These are phyloP conservation scores for Hydnomerulius pinastri DNA, from an alignment of 768 basidiomycete species.

Conservation along the genomic window DNA sequence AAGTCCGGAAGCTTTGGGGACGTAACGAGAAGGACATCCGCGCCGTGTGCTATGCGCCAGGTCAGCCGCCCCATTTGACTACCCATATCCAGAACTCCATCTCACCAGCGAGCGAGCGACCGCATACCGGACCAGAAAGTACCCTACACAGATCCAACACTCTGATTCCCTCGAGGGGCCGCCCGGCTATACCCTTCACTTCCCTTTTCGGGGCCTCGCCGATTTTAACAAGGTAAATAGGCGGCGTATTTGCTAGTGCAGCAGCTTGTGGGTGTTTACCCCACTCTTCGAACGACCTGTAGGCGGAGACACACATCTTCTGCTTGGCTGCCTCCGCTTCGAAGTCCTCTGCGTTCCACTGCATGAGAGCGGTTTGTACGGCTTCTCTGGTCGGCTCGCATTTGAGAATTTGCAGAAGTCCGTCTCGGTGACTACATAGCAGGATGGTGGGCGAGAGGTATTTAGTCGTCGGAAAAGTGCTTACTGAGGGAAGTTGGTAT, in stretches of 20 bases:
- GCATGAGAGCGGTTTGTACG: conserved; percentile 39
- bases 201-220: conserved; percentile 45
- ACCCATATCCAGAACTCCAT: neutral
- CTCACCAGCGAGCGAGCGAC: conserved; percentile 56
- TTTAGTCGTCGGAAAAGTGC: conserved; percentile 11
- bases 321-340: conserved; percentile 46
- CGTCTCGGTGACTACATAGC: conserved; percentile 46
- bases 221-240: conserved; percentile 47
- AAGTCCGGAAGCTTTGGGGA: conserved; percentile 55
- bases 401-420: conserved; percentile 48
- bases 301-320: conserved; percentile 52
- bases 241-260: conserved; percentile 40
- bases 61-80: too few species aligned
- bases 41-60: conserved; percentile 56
- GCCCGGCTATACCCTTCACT: conserved; percentile 2
- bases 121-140: conserved; percentile 58
- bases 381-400: conserved; percentile 36
- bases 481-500: conserved; percentile 68
- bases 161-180: conserved; percentile 50
- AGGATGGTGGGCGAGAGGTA: neutral
- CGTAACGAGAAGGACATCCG: conserved; percentile 56
- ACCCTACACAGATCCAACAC: conserved; percentile 63
- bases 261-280: conserved; percentile 49
- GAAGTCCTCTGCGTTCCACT: conserved; percentile 47
- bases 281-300: conserved; percentile 53